A percentile compares a stretch with the other conserved stretches of the same genome.
These are phyloP conservation scores for Colletotrichum filicis DNA, from an alignment of 2,329 filamentous ascomycete genomes.

Conservation along the genomic window DNA sequence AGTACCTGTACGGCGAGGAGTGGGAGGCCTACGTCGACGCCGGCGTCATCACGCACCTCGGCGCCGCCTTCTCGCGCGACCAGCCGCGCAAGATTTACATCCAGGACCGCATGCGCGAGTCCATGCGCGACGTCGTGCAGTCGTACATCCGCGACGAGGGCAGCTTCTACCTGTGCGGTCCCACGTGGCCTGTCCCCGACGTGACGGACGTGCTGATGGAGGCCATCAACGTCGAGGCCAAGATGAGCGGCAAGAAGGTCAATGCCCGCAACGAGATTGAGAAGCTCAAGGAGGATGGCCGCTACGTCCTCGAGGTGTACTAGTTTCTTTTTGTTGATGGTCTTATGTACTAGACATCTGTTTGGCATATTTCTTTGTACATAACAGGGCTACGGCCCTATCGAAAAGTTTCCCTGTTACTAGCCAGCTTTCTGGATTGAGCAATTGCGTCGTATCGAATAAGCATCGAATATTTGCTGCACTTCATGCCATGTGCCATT, in stretches of 20 bases:
- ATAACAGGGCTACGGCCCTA: not conserved
- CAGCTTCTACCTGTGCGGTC: constrained; percentile 96
- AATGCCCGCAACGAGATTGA: constrained; percentile 93
- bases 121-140: constrained; percentile 81
- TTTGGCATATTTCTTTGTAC: not conserved
- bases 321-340: constrained; percentile 54
- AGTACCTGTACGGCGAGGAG: constrained; percentile 98
- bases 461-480: not conserved
- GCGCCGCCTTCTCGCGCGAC: constrained; percentile 94
- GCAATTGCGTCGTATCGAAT: not conserved
- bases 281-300: constrained; percentile 91
- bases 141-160: constrained; percentile 90
- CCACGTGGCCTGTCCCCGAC: constrained; percentile 98
- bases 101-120: constrained; percentile 96
- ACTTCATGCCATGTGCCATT: no score
- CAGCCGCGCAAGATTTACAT: constrained; percentile 99
- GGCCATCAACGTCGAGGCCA: constrained; percentile 83
- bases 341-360: not conserved
- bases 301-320: constrained; percentile 98
- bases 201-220: constrained; percentile 95
- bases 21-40: constrained; percentile 98
- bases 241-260: constrained; percentile 79
- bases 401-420: not conserved
- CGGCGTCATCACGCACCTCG: constrained; percentile 93
- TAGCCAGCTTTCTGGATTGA: not conserved